A percentile compares a stretch with the other conserved stretches of the same genome.
These are phyloP conservation scores for Coleophoma cylindrospora DNA, from an alignment of 2,329 filamentous ascomycete species.

Conservation along the genomic window DNA sequence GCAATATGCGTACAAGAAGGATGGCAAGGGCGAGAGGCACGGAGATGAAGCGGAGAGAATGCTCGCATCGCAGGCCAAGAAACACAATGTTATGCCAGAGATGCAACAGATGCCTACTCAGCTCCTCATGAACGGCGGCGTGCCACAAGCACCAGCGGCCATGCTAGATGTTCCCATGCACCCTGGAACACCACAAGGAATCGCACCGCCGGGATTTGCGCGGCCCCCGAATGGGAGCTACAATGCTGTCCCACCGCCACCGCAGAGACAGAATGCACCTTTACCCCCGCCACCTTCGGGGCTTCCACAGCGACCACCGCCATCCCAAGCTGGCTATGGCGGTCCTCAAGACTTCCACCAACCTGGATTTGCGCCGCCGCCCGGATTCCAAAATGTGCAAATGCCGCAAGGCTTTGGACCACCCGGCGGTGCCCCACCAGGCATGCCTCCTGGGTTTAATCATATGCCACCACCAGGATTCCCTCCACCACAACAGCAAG, in stretches of 20 bases:
- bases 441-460: slow-evolving; percentile 10
- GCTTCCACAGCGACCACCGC: slow-evolving; percentile 63
- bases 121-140: slow-evolving; percentile 34
- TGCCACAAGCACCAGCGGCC: slow-evolving; percentile 33
- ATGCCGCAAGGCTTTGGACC: slow-evolving; percentile 23
- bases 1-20: slow-evolving; percentile 99
- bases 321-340: slow-evolving; percentile 62
- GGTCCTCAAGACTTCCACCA: slow-evolving; percentile 51
- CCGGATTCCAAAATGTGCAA: slow-evolving; percentile 34
- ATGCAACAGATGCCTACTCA: slow-evolving; percentile 31
- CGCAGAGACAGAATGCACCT: slow-evolving; percentile 38
- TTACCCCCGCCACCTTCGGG: slow-evolving; percentile 50
- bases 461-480: slow-evolving; percentile 21
- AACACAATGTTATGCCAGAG: slow-evolving; percentile 85
- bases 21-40: slow-evolving; percentile 93
- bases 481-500: slow-evolving; percentile 18
- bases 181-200: background rate
- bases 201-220: slow-evolving; percentile 21
- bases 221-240: slow-evolving; percentile 14
- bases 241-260: slow-evolving; percentile 26
- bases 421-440: slow-evolving; percentile 4
- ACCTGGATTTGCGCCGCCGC: slow-evolving; percentile 37
- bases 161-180: slow-evolving; percentile 24
- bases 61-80: slow-evolving; percentile 87
- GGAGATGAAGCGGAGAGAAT: slow-evolving; percentile 91